Evolutionary conservation across 1,139 yeast species (phyloP).

Genomic region (Hansenula anomala): DNA sequence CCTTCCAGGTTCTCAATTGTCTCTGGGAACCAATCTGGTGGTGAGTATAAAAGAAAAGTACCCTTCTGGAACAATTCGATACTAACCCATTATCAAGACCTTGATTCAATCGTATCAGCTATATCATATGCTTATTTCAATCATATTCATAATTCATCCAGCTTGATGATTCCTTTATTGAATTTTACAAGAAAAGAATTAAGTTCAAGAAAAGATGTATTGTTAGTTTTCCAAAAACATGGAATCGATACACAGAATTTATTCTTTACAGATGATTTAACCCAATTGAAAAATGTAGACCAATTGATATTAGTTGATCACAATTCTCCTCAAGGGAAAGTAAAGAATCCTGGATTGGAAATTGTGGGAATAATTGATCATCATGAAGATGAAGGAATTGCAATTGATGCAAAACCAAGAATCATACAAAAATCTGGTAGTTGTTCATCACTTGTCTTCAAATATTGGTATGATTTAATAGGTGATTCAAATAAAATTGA

Average conservation of each 20-base stretch:
- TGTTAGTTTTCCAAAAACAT: constrained; percentile 43
- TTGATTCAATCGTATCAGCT: constrained; percentile 82
- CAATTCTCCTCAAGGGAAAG: constrained; percentile 59
- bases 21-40: constrained; percentile 78
- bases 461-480: constrained; percentile 44
- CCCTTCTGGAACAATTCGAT: no score
- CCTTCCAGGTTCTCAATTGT: constrained; percentile 35
- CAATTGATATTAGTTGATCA: constrained; percentile 75
- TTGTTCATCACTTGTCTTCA: constrained; percentile 69
- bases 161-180: constrained; percentile 54
- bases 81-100: constrained; percentile 37
- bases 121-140: constrained; percentile 62
- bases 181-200: constrained; percentile 69
- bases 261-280: constrained; percentile 61
- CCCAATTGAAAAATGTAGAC: constrained; percentile 15
- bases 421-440: constrained; percentile 65
- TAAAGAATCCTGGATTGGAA: constrained; percentile 26
- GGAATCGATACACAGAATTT: constrained; percentile 46
- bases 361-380: constrained; percentile 77
- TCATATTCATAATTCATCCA: constrained; percentile 24
- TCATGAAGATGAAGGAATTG: constrained; percentile 67
- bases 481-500: constrained; percentile 16
- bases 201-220: constrained; percentile 65
- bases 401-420: constrained; percentile 48
- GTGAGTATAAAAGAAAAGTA: constrained; percentile 11